Evolutionary conservation across 495 filamentous ascomycete genomes (phyloP).

Genomic region (Podospora fimiseda): DNA sequence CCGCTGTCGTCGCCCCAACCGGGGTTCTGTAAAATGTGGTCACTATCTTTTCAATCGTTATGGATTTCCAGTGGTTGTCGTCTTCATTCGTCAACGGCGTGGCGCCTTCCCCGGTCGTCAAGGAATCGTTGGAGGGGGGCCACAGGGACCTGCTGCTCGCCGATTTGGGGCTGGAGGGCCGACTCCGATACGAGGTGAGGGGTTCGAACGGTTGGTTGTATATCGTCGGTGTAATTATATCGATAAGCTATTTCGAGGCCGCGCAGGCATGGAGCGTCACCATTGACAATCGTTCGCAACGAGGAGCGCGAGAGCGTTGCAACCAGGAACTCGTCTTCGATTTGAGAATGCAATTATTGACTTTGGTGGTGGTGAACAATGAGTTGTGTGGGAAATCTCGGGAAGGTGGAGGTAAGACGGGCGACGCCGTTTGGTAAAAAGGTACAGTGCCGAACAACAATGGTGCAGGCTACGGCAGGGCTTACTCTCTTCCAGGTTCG

Average conservation of each 20-base stretch:
- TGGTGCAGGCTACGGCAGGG: constrained; percentile 8
- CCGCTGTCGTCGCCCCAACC: constrained; percentile 15
- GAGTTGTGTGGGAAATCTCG: constrained; percentile 1
- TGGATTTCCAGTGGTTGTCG: constrained; percentile 12
- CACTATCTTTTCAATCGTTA: too few species aligned
- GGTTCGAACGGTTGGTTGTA: constrained; percentile 6
- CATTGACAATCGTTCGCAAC: constrained; percentile 11
- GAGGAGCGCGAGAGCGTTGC: neutral
- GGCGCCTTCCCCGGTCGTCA: constrained; percentile 22
- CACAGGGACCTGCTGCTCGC: constrained; percentile 15
- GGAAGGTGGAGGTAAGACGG: neutral
- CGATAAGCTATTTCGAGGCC: constrained; percentile 19
- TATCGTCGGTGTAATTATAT: constrained; percentile 17
- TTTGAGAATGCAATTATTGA: neutral
- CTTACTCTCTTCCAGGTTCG: constrained; percentile 18
- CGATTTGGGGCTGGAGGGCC: constrained; percentile 11
- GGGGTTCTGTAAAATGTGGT: neutral
- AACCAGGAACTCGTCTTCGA: too few species aligned
- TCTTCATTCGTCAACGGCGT: constrained; percentile 9
- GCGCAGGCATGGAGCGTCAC: constrained; percentile 13
- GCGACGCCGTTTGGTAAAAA: neutral
- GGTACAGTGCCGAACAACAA: neutral
- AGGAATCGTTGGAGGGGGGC: constrained; percentile 8
- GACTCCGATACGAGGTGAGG: constrained; percentile 18
- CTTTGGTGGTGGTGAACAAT: constrained; percentile 1